These are phyloP conservation scores for barley (Hordeum vulgare) DNA, from an alignment of 176 grass and related monocot genomes.

Conservation along the genomic window DNA sequence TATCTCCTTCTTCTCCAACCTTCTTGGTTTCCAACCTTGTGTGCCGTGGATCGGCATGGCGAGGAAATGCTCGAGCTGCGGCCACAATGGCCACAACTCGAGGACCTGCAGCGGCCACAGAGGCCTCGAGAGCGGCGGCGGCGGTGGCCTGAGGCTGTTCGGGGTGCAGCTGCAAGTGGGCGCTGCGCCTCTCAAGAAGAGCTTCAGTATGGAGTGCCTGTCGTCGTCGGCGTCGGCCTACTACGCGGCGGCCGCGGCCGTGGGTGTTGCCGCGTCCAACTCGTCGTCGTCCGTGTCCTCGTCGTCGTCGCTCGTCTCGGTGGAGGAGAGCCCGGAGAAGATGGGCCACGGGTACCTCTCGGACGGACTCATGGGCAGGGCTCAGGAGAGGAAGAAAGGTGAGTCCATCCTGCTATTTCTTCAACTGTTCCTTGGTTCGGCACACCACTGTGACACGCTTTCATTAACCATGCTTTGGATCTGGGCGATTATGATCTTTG, in stretches of 20 bases:
- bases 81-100: conserved; percentile 92
- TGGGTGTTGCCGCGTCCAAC: conserved; percentile 26
- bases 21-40: background rate
- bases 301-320: conserved; percentile 69
- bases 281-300: conserved; percentile 57
- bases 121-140: background rate
- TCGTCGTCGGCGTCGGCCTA: conserved; percentile 35
- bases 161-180: conserved; percentile 73
- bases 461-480: background rate
- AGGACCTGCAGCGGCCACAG: conserved; percentile 59
- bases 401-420: background rate
- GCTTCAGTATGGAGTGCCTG: conserved; percentile 80
- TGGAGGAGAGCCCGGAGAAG: conserved; percentile 63
- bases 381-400: conserved; percentile 90
- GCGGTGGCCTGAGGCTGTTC: conserved; percentile 54
- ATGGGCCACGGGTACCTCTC: conserved; percentile 69
- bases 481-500: background rate
- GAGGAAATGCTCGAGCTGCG: conserved; percentile 89
- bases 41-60: conserved; percentile 39
- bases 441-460: background rate
- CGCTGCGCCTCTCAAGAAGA: conserved; percentile 51
- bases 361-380: conserved; percentile 55
- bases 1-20: background rate
- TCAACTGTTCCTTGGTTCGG: background rate
- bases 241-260: conserved; percentile 16